Evolutionary conservation across 805 yeast species (phyloP), one percentile per base, ranked within the genome.

Genomic region (Hanseniaspora taiwanica): DNA sequence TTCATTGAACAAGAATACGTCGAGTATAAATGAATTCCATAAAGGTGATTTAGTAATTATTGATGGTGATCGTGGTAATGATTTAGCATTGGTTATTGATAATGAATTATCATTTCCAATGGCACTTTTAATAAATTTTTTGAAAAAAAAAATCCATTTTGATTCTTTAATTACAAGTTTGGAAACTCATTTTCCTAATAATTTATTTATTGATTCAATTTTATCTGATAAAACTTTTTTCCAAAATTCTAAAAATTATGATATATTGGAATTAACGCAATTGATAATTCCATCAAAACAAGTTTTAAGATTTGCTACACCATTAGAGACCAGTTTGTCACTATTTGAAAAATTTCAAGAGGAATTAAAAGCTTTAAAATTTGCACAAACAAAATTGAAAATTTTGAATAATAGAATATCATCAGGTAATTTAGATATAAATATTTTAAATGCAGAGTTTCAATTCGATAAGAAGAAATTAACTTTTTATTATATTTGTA

Each of bases 41-140:
- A 65, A 72, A 35, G 66, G 72, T 42, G 91, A 82, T 57, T 65
- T 81, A 52, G 81, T 81, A 8, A 75, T 81, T 16, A 79, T 80
- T 42, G 91, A 82, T 59, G 93, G 91, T 40, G 93, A 82, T 55
- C 66, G 91, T 45, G 93, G 93, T 21, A 79, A 79, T 50, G 93
- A 82, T 56, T 58, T 82, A 46, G 89, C 78, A 8, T 71, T 76
- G 71, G 74, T 81, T 35, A 60, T 81, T 21, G 81, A 78, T 45
- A 84, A 89, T 1, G 56, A 66, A 33, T 69, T 81, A 23, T 70
- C 68, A 35, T 65, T 79, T 42, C 72, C 78, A 44, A 63, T 77
- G 55, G 89, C 89, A 2, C 66, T 81, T 37, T 66, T 82, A 43
- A 71, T 81, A 53, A 81, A 81, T 50, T 82, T 80, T 50, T 59